phyloP scores from a whole-genome alignment of 768 basidiomycete genomes.

The Xanthoconium purpureum region DNA sequence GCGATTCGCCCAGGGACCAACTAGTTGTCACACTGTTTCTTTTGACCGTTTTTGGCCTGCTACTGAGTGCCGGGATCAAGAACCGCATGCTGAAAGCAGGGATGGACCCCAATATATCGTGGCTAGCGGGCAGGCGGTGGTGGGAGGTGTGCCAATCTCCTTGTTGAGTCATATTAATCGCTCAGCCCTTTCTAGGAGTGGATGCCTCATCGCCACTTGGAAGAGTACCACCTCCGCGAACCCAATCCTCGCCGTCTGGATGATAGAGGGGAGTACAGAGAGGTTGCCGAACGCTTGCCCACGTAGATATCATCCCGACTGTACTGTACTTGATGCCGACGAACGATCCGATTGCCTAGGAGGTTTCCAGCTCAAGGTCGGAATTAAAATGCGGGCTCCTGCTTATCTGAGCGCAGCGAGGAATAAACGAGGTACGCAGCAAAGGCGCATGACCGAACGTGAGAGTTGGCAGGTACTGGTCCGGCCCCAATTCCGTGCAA shows the following conservation, averaged over 20 bases:
- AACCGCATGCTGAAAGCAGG: conserved; percentile 79
- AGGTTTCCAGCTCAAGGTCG: not conserved
- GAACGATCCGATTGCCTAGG: not conserved
- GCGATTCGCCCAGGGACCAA: conserved; percentile 94
- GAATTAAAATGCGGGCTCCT: not conserved
- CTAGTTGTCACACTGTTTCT: conserved; percentile 90
- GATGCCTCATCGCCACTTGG: conserved; percentile 49
- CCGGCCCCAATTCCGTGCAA: not conserved
- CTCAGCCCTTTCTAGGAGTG: conserved; percentile 28
- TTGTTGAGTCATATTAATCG: conserved; percentile 17
- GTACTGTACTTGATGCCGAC: not conserved
- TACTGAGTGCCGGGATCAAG: conserved; percentile 83
- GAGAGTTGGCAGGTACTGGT: conserved; percentile 7
- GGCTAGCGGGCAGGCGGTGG: conserved; percentile 67
- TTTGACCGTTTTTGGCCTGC: conserved; percentile 79
- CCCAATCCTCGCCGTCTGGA: conserved; percentile 30
- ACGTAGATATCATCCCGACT: conserved; percentile 11
- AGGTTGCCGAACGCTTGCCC: conserved; percentile 34
- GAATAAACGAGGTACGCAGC: conserved; percentile 21
- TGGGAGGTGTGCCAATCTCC: conserved; percentile 66
- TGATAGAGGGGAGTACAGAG: conserved; percentile 44
- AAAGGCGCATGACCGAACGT: conserved; percentile 10
- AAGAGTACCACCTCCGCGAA: conserved; percentile 50
- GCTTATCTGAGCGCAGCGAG: conserved; percentile 11
- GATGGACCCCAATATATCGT: conserved; percentile 58